Percentiles rank a stretch among this genome's conserved stretches.
These are phyloP conservation scores for Solanum verrucosum DNA, from an alignment of 257 asterid genomes.

Conservation along the genomic window DNA sequence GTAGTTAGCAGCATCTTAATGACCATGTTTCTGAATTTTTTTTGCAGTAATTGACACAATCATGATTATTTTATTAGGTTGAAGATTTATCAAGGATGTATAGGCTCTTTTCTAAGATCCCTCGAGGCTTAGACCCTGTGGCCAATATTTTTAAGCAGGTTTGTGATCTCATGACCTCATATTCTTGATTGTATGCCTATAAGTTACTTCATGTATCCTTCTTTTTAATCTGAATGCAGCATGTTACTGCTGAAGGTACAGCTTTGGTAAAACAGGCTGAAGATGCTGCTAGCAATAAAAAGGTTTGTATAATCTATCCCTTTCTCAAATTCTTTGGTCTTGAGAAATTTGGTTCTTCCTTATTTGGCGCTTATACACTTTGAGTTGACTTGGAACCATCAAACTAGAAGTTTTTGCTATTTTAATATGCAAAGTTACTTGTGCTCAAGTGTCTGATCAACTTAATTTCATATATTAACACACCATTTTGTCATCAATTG, in stretches of 20 bases:
- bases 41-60: background rate
- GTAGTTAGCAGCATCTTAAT: conserved; percentile 22
- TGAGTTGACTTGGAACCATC: background rate
- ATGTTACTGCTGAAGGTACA: conserved; percentile 95
- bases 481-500: background rate
- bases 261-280: conserved; percentile 95
- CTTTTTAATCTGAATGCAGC: conserved; percentile 32
- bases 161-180: conserved; percentile 7
- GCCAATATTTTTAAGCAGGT: conserved; percentile 91
- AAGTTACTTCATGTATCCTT: background rate
- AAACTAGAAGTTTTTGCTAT: background rate
- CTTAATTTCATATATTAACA: background rate
- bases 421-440: background rate
- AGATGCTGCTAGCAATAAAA: conserved; percentile 95
- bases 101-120: conserved; percentile 85
- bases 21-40: background rate
- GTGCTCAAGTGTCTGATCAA: background rate
- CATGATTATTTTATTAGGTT: too few relatives aligned
- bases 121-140: conserved; percentile 81
- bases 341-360: background rate
- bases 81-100: conserved; percentile 97
- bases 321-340: background rate
- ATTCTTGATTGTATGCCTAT: background rate
- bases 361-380: background rate
- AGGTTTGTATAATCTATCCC: conserved; percentile 32